Percentiles rank a stretch among this genome's conserved stretches.
phyloP scores from a whole-genome alignment of 768 basidiomycete species.

The Naematelia aurantialba region DNA sequence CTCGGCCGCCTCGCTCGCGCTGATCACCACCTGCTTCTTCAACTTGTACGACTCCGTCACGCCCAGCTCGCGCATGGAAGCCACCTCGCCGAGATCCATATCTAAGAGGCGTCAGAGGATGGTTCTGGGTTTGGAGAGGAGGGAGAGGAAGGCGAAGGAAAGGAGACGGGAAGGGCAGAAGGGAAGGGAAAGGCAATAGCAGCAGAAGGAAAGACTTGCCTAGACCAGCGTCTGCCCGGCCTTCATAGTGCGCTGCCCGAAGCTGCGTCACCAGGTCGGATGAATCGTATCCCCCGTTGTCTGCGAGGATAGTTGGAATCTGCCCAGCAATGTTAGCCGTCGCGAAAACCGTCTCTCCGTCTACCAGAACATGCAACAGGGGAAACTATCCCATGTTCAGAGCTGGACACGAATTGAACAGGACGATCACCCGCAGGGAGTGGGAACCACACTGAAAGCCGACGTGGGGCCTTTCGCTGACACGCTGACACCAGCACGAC shows the following conservation, averaged over 20 bases:
- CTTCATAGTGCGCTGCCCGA: conserved; percentile 90
- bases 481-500: background rate
- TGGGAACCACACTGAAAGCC: too few relatives aligned
- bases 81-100: conserved; percentile 80
- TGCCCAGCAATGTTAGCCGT: background rate
- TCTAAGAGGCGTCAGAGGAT: conserved; percentile 60
- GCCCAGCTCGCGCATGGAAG: conserved; percentile 80
- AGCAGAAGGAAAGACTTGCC: conserved; percentile 60
- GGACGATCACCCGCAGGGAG: too few relatives aligned
- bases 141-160: background rate
- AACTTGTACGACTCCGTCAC: conserved; percentile 96
- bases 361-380: background rate
- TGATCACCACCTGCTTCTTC: conserved; percentile 88
- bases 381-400: too few relatives aligned
- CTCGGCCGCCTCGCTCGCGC: conserved; percentile 93
- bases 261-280: conserved; percentile 85
- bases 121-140: too few relatives aligned
- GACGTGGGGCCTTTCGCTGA: too few relatives aligned
- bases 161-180: background rate
- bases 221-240: conserved; percentile 76
- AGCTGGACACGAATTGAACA: too few relatives aligned
- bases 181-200: conserved; percentile 3
- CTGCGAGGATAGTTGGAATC: conserved; percentile 92
- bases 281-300: conserved; percentile 98
- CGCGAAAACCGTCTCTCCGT: background rate